Evolutionary conservation across 2,329 filamentous ascomycete genomes (phyloP), one percentile per base, ranked within the genome.

Genomic region (Helotiales sp.): DNA sequence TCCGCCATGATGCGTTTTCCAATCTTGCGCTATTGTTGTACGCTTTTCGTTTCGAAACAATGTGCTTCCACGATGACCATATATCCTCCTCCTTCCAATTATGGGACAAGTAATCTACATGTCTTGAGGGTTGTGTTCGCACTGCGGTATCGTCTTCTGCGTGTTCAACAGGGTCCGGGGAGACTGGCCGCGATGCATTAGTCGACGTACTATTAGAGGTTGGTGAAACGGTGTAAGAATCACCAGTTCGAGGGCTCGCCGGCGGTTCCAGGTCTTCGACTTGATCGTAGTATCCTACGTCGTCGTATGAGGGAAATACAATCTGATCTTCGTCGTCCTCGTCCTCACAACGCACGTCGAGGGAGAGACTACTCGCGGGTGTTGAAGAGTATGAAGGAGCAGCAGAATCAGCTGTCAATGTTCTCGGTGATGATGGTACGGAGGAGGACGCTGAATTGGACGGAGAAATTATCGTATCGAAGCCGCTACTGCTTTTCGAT

Each of bases 41-140:
- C 53, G 90, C 83, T 59, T 85, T 86, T 67, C 88, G 82, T 68
- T 91, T 89, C 27, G 89, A 87, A 15, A 93, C 86, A 66, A 98
- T 91, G 71, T 96, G 95, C 70, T 92, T 87, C 95, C 95, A 98
- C 1, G 93, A 97, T 5, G 90, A 88, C 93, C 93, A 98, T 15
- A 98, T 96, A 74, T 99, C 95, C 74, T 98, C 93, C 74, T 98
- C 93, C 61, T 84, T 86, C 95, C 95, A 99, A 63, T 96, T 87
- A 71, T 98, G 91, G 17, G 93, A 96, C 34, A 98, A 81, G 71
- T 98, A 99, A 76, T 99, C 98, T 58, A 99, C 76, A 59, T 98
- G 93, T 55, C 91, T 83, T 15, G 92, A 85, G 1, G 86, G 87
- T 66, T 75, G 67, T 77, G 85, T 66, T 80, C 84, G 44, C 79